Evolutionary conservation across 306 rosid genomes (phyloP).

Genomic region (Prunus kanzakura): DNA sequence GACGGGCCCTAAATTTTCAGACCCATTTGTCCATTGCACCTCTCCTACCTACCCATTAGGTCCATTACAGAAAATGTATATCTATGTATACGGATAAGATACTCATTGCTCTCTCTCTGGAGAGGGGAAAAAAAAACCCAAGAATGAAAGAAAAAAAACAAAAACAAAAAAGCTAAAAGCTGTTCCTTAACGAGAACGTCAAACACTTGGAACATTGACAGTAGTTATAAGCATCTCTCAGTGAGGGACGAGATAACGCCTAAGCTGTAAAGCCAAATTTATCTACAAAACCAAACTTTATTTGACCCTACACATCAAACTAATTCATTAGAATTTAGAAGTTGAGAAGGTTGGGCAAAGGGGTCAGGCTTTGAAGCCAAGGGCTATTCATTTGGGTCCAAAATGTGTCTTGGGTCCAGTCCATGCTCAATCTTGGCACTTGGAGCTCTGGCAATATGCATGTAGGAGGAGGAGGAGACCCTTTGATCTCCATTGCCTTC

Average conservation of each 20-base stretch:
- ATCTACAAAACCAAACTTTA: conserved; percentile 21
- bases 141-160: neutral
- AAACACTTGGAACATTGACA: neutral
- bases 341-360: conserved; percentile 57
- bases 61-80: neutral
- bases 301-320: neutral
- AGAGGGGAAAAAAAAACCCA: neutral
- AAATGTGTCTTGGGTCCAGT: conserved; percentile 73
- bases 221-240: neutral
- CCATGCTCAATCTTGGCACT: conserved; percentile 49
- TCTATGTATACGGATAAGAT: neutral
- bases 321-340: conserved; percentile 21
- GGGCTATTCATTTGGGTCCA: conserved; percentile 82
- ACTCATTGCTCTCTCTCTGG: neutral
- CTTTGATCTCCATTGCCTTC: conserved; percentile 23
- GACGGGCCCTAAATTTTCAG: too few relatives aligned
- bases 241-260: neutral
- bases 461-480: conserved; percentile 28
- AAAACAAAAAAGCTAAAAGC: neutral
- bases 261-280: conserved; percentile 1
- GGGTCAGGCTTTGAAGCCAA: conserved; percentile 67
- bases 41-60: neutral
- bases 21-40: neutral
- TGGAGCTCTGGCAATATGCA: conserved; percentile 58
- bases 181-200: neutral